Conservation (phyloP, 257 asterid species). For the Solanum sitiens region DNA sequence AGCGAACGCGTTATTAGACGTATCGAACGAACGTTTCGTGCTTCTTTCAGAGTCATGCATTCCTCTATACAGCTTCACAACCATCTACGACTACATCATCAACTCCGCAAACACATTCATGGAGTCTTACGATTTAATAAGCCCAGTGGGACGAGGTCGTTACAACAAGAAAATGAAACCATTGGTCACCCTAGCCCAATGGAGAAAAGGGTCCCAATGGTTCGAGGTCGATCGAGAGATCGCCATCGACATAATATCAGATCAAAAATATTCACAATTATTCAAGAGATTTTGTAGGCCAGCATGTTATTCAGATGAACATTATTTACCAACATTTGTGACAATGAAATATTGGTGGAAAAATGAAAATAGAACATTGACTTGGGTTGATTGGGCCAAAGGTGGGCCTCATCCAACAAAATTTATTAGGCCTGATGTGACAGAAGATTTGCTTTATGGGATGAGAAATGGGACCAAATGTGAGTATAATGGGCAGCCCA, state of each 20-base stretch:
- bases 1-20: constrained; percentile 72
- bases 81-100: constrained; percentile 37
- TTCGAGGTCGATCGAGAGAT: constrained; percentile 45
- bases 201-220: constrained; percentile 83
- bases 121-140: constrained; percentile 37
- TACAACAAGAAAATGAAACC: constrained; percentile 52
- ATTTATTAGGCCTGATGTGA: constrained; percentile 25
- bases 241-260: constrained; percentile 36
- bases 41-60: constrained; percentile 69
- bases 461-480: constrained; percentile 32
- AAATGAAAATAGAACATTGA: constrained; percentile 46
- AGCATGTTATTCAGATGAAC: constrained; percentile 70
- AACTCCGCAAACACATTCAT: constrained; percentile 35
- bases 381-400: constrained; percentile 87
- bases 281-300: constrained; percentile 46
- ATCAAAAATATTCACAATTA: constrained; percentile 9
- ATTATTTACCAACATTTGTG: constrained; percentile 55
- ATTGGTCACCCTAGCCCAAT: constrained; percentile 14
- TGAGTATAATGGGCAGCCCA: constrained; percentile 38
- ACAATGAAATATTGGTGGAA: constrained; percentile 26
- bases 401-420: constrained; percentile 72
- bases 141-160: constrained; percentile 63
- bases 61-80: constrained; percentile 53
- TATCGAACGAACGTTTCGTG: constrained; percentile 64
- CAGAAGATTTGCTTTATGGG: constrained; percentile 23